These are phyloP conservation scores for Barnettozyma populi DNA, from an alignment of 805 yeast genomes.

Conservation along the genomic window DNA sequence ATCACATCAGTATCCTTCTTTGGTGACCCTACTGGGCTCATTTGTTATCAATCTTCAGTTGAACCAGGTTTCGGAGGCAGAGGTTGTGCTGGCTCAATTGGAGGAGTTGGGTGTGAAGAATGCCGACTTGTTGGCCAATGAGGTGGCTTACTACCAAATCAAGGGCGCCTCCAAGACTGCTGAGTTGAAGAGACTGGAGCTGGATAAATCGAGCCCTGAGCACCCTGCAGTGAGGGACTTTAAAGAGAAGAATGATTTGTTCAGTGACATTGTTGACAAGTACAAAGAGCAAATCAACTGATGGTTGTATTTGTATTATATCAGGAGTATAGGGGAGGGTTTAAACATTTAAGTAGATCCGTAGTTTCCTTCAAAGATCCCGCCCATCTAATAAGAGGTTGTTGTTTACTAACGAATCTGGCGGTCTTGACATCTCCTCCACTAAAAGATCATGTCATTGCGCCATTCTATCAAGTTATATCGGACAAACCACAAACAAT, in stretches of 20 bases:
- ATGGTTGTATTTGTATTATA: too few species aligned
- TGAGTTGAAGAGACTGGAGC: constrained; percentile 38
- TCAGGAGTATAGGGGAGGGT: too few species aligned
- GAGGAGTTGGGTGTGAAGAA: constrained; percentile 35
- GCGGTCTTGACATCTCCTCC: too few species aligned
- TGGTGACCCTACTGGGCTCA: constrained; percentile 53
- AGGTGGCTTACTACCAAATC: constrained; percentile 57
- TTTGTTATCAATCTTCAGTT: constrained; percentile 74
- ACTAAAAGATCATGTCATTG: too few species aligned
- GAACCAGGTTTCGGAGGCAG: constrained; percentile 78
- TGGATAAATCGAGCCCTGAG: constrained; percentile 43
- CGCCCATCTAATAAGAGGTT: too few species aligned
- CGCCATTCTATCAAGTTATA: too few species aligned
- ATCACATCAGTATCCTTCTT: constrained; percentile 48
- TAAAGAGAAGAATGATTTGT: constrained; percentile 54
- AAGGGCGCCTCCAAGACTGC: constrained; percentile 36
- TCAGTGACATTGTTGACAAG: constrained; percentile 64
- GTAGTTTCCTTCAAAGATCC: too few species aligned
- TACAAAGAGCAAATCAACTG: constrained; percentile 31
- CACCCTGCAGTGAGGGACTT: constrained; percentile 57
- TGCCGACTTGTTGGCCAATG: constrained; percentile 54
- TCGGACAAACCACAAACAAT: too few species aligned
- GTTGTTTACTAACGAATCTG: too few species aligned
- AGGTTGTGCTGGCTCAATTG: constrained; percentile 49
- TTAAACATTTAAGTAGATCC: too few species aligned